Percentiles rank a stretch among this genome's conserved stretches.
Conservation (phyloP, 177 flowering plant genomes). For the Vitis hybrid region DNA sequence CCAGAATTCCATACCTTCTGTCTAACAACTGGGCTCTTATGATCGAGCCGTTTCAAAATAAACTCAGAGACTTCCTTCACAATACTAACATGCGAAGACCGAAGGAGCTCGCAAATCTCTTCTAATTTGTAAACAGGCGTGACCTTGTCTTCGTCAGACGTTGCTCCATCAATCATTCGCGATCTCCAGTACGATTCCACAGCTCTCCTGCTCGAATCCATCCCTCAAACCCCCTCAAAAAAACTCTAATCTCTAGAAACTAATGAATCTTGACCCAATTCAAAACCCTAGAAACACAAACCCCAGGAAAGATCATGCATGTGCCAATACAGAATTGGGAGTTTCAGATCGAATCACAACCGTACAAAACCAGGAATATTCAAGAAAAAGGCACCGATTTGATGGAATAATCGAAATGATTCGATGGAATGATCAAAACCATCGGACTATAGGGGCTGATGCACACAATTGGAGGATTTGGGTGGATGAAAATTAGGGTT, state of each 20-base stretch:
- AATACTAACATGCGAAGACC: constrained; percentile 72
- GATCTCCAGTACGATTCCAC: constrained; percentile 99
- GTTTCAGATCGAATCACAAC: constrained; percentile 1
- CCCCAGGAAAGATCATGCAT: not conserved
- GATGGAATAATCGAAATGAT: no score
- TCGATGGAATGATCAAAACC: not conserved
- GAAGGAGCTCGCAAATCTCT: constrained; percentile 83
- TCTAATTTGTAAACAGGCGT: constrained; percentile 92
- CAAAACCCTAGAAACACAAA: not conserved
- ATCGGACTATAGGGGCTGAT: no score
- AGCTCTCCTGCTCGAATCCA: constrained; percentile 95
- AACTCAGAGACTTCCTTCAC: constrained; percentile 93
- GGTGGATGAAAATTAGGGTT: not conserved
- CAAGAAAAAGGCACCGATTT: not conserved
- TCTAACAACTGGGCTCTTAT: constrained; percentile 87
- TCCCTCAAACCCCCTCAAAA: constrained; percentile 13
- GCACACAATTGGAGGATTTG: no score
- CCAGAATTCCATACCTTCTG: constrained; percentile 61
- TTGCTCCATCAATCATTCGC: constrained; percentile 78
- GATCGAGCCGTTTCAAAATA: constrained; percentile 79
- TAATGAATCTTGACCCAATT: not conserved
- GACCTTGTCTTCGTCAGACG: constrained; percentile 89
- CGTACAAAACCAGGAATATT: not conserved
- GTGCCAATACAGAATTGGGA: no score
- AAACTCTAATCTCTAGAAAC: not conserved